These are phyloP conservation scores for Juncus effusus DNA, from an alignment of 176 grass and related monocot genomes.

Conservation along the genomic window DNA sequence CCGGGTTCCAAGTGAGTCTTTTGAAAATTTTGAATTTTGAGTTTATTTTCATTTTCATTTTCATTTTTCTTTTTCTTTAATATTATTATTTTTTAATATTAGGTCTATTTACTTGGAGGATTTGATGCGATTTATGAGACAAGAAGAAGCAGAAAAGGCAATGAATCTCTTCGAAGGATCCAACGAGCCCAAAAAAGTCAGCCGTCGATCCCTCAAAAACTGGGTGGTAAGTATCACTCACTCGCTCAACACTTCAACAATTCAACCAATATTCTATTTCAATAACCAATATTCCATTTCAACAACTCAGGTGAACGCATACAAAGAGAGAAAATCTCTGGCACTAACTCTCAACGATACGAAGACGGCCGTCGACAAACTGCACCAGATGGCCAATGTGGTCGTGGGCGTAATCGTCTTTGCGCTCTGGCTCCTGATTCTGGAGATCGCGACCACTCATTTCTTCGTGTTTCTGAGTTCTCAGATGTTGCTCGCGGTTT, in stretches of 20 bases:
- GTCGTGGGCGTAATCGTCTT: constrained; percentile 60
- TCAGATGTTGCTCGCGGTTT: constrained; percentile 64
- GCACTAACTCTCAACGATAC: constrained; percentile 94
- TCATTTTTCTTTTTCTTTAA: not conserved
- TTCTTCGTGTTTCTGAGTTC: constrained; percentile 83
- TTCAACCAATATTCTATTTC: too few species aligned
- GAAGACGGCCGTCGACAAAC: constrained; percentile 92
- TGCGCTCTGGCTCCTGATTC: constrained; percentile 72
- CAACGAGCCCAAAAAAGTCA: constrained; percentile 63
- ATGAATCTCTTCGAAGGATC: constrained; percentile 87
- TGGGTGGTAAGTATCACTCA: constrained; percentile 56
- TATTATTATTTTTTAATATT: constrained; percentile 1
- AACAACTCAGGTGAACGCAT: constrained; percentile 58
- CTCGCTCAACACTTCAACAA: too few species aligned
- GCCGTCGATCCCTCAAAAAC: constrained; percentile 80
- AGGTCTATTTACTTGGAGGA: constrained; percentile 85
- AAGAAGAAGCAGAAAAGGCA: constrained; percentile 66
- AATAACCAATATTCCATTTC: not conserved
- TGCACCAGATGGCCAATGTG: constrained; percentile 91
- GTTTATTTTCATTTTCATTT: constrained; percentile 1
- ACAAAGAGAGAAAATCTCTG: constrained; percentile 82
- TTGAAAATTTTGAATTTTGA: not conserved
- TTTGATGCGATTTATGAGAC: constrained; percentile 79
- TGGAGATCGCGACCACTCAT: constrained; percentile 62
- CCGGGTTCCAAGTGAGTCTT: constrained; percentile 56